Base-by-base conservation (phyloP, 352 stramenopile species). In the Phytophthora ramorum region DNA sequence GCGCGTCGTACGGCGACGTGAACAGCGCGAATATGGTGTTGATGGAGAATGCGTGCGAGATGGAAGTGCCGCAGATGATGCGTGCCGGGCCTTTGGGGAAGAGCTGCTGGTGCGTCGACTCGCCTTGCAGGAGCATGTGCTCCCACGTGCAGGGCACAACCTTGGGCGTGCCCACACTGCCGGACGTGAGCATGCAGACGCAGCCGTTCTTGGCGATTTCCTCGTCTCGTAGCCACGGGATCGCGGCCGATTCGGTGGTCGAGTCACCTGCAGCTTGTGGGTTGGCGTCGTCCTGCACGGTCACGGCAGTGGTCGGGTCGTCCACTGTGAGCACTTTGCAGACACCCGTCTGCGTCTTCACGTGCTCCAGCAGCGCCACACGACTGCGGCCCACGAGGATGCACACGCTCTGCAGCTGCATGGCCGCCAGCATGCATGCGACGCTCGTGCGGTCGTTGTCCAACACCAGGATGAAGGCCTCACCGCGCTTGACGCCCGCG, bases 11-110 rank as follows among this genome's bases (percentile, higher is more conserved):
- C 26, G 82, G 73, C 16, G 87, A 95, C 8, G 77, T 89, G 44
- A 90, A 79, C 20, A 96, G 71, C 47, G 87, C 78, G 58, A 94
- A 96, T 20, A 96, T 69, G 3, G 85, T 83, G 59, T 96, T 96
- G 65, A 96, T 93, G 7, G 87, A 90, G 62, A 87, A 96, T 9
- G 87, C 87, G 62, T 96, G 89, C 9, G 87, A 79, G 56, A 96
- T 95, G 16, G 89, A 95, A 30, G 89, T 93, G 7, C 63, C 81
- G 26, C 83, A 91, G 19, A 95, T 76, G 49, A 96, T 79, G 4
- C 86, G 85, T 26, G 79, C 79, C 0, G 88, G 74, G 0, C 63
- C n/a, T 17, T 72, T 48, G 7, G 85, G 86, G 52, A 96, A 95
- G 38, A 95, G 81, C 58, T 88, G 66, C 38, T 88, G 71, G 35